Base-by-base conservation (phyloP, 2,329 filamentous ascomycete genomes). In the Capronia americana region DNA sequence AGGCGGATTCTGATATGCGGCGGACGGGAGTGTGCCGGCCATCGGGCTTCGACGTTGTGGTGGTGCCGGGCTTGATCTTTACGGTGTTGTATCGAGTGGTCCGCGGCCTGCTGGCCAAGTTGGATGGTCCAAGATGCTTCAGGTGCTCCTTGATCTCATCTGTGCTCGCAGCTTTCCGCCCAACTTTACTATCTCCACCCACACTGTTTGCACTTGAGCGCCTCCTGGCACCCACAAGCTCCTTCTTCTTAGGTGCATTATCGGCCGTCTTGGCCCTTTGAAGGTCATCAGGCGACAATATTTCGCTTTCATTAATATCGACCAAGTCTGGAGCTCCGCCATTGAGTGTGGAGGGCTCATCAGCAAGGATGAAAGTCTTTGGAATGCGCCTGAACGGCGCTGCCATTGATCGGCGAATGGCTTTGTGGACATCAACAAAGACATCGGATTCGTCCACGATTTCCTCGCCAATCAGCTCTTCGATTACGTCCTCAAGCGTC, bases 361-460 rank as follows among this genome's bases (percentile, higher is more conserved):
- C 74, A 1, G 80, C 78, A 20, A 87, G 76, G 46, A 87, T 80
- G 61, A 82, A 82, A 53, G 81, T 82, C 70, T 85, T 87, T 23
- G 83, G 85, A n/a, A 88, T 85, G 63, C 90, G 87, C 53, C 88
- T 88, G 75, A 92, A 90, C 1, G 94, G 94, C 1, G 93, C 93
- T 0, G 93, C 93, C 23, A 90, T 87, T 74, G 96, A 86, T 60
- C 95, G 91, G 65, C 95, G 88, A 72, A 99, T 97, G 24, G 95
- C 95, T 81, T 98, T 98, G 83, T 98, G 95, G 1, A 99, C 93
- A 77, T 99, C 95, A 70, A 99, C 90, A 75, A 96, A 99, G 11
- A 99, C 95, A 78, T 99, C 95, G 0, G 94, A 98, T 78, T 99
- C 95, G 77, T 99, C 95, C 69, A 99, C 96, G 70, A 98, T 99